phyloP scores from a whole-genome alignment of 257 asterid genomes.

The Solanum corneliomulleri region DNA sequence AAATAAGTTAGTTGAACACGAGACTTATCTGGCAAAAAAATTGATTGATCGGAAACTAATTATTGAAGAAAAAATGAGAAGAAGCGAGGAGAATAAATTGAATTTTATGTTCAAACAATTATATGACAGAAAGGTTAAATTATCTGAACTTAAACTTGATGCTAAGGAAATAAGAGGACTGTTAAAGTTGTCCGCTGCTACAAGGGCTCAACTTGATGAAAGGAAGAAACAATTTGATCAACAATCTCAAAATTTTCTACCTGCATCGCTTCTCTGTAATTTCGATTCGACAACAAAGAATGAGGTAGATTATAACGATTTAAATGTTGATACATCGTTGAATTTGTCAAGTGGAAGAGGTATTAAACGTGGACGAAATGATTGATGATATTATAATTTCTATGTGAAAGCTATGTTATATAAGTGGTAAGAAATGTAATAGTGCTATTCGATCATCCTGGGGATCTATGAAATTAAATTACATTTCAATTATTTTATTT shows the following conservation, averaged over 20 bases:
- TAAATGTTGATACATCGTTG: not conserved
- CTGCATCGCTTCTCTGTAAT: not conserved
- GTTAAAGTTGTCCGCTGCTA: not conserved
- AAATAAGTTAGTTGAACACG: not conserved
- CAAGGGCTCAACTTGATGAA: not conserved
- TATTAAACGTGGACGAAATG: not conserved
- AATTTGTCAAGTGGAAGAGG: not conserved
- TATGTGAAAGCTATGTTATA: not conserved
- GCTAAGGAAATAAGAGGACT: not conserved
- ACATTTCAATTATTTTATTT: not conserved
- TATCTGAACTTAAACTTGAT: not conserved
- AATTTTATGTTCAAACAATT: not conserved
- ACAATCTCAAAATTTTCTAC: not conserved
- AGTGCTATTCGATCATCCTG: not conserved
- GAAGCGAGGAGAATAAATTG: not conserved
- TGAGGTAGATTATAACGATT: not conserved
- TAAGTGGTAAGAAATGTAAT: not conserved
- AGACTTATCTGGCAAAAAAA: not conserved
- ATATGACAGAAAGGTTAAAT: not conserved
- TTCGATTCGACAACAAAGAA: not conserved
- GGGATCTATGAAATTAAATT: not conserved
- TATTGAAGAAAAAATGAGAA: not conserved
- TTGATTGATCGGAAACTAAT: not conserved
- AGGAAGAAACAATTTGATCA: not conserved
- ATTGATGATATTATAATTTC: not conserved